Conservation (phyloP, 345 rosid species). For the Salix koriyanagi region DNA sequence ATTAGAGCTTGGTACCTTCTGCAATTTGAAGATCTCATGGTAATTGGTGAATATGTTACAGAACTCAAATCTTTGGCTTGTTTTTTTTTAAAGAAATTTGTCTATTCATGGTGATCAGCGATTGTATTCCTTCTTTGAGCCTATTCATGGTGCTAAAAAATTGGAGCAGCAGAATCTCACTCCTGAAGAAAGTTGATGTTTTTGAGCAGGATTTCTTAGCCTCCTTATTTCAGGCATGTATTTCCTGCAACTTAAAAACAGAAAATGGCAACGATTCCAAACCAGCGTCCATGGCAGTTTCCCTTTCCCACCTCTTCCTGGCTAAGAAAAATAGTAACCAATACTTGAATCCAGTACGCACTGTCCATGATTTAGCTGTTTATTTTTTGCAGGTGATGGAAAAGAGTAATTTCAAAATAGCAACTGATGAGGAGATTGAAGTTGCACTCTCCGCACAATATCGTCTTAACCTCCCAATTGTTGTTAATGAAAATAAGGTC, state of each 20-base stretch:
- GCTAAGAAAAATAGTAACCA: not conserved
- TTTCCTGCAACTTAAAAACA: too few species aligned
- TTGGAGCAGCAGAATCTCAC: slow-evolving; percentile 51
- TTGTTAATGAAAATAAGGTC: slow-evolving; percentile 66
- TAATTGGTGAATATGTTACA: not conserved
- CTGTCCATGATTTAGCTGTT: not conserved
- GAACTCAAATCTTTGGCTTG: not conserved
- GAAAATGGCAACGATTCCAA: not conserved
- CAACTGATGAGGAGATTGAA: slow-evolving; percentile 54
- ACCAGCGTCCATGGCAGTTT: too few species aligned
- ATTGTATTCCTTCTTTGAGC: slow-evolving; percentile 67
- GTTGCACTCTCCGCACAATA: slow-evolving; percentile 69
- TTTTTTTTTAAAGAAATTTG: not conserved
- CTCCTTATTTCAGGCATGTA: slow-evolving; percentile 43
- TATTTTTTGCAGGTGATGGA: slow-evolving; percentile 54
- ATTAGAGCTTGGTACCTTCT: slow-evolving; percentile 71
- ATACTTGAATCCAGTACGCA: not conserved
- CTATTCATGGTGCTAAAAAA: slow-evolving; percentile 48
- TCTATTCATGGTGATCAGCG: slow-evolving; percentile 28
- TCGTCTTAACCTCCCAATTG: slow-evolving; percentile 71
- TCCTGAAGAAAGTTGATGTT: slow-evolving; percentile 42
- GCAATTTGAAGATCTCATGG: slow-evolving; percentile 75
- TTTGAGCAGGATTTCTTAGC: slow-evolving; percentile 51
- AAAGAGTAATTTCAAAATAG: slow-evolving; percentile 68
- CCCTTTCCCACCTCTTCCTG: too few species aligned